Percentiles rank a stretch among this genome's conserved stretches.
Conservation (phyloP, 495 filamentous ascomycete genomes). For the Thermochaetoides thermophila region DNA sequence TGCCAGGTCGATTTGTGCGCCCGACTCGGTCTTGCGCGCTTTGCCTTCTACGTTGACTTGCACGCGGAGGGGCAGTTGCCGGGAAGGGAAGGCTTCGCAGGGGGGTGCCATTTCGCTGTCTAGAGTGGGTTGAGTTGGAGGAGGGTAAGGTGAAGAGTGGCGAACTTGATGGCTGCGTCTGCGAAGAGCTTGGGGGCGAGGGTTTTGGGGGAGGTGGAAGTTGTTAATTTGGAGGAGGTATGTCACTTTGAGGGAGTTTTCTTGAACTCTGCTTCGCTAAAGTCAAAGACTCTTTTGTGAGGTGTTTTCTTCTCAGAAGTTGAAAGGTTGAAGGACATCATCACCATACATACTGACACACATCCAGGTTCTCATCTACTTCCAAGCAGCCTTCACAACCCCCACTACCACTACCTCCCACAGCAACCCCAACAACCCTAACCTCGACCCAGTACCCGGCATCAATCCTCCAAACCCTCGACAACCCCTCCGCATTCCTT, state of each 20-base stretch:
- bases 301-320: not conserved
- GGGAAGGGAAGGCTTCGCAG: constrained; percentile 38
- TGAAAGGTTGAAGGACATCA: constrained; percentile 1
- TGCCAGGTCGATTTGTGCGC: constrained; percentile 38
- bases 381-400: constrained; percentile 29
- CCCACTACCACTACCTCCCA: not conserved
- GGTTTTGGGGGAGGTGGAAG: constrained; percentile 37
- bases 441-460: not conserved
- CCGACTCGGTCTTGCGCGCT: constrained; percentile 33
- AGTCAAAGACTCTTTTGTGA: too few relatives aligned
- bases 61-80: constrained; percentile 33
- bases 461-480: constrained; percentile 4
- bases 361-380: constrained; percentile 25
- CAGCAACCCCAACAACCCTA: not conserved
- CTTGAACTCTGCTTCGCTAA: not conserved
- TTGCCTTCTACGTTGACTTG: constrained; percentile 33
- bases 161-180: constrained; percentile 11
- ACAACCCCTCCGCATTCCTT: not conserved
- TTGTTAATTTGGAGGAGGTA: constrained; percentile 26
- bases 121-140: not conserved
- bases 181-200: constrained; percentile 41
- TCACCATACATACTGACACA: not conserved
- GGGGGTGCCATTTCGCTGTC: constrained; percentile 42
- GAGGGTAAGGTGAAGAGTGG: not conserved
- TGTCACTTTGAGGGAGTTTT: constrained; percentile 12